Base-by-base conservation (phyloP, 345 rosid species). In the Acer campestre region DNA sequence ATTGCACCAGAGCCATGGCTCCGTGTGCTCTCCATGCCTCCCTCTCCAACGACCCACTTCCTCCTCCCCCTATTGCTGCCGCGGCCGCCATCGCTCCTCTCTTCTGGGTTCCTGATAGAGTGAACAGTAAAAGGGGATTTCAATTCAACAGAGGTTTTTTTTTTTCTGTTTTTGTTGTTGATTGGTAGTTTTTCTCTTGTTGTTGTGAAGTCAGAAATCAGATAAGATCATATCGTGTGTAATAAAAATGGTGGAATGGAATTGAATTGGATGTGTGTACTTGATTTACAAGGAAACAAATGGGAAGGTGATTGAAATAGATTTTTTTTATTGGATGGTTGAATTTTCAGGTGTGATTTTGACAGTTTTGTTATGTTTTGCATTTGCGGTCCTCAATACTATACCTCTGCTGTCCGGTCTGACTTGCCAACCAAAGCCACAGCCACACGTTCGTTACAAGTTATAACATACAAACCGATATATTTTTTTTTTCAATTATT, bases 1-100 rank as follows among this genome's bases (percentile, higher is more conserved):
- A 86, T 88, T 96, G 99, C 62, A 94, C 97, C 82, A 91, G n/a
- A 51, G 88, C 97, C 99, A 96, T 85, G 70, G 95, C 90, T 42
- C 85, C 77, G 72, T 96, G 98, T 2, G 99, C 99, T 82, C 59
- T 81, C 87, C 85, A 55, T 14, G 80, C 85, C 22, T 91, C 95
- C 74, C 79, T 85, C 67, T 89, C 97, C 86, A 67, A 6, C 66
- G 13, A 16, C 35, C 38, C 35, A 49, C 29, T 49, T 23, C 25
- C 59, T 48, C 49, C 49, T 46, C 49, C 49, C 13, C 14, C 49
- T 9, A 56, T 20, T 44, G 71, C 22, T 0, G 71, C 23, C 10
- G 42, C 40, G 6, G 22, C 22, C 10, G 61, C 73, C 70, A 67
- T 67, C 12, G 46, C 48, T 31, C 2, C 48, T 14, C 59, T 16